phyloP scores from a whole-genome alignment of 768 basidiomycete species.

The Crucibulum laeve region DNA sequence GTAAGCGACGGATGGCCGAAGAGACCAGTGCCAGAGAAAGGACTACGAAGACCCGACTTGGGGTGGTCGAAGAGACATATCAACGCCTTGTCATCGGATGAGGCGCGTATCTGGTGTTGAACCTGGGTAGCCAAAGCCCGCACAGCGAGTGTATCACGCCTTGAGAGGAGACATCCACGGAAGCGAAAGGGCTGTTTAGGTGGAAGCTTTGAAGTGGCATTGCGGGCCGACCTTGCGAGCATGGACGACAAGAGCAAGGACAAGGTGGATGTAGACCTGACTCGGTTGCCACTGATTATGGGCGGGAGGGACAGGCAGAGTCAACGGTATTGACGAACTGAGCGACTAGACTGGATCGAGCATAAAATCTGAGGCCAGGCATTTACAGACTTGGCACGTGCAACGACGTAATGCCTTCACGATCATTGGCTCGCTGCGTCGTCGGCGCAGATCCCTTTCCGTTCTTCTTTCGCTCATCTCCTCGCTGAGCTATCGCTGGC shows the following conservation, averaged over 20 bases:
- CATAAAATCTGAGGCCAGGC: too few relatives aligned
- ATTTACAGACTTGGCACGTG: too few relatives aligned
- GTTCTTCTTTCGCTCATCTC: too few relatives aligned
- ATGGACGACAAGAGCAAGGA: constrained; percentile 23
- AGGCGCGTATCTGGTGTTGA: constrained; percentile 49
- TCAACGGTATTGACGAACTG: too few relatives aligned
- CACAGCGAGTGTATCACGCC: constrained; percentile 14
- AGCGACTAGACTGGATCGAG: too few relatives aligned
- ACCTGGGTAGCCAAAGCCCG: constrained; percentile 33
- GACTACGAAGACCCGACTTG: constrained; percentile 29
- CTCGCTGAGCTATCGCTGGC: too few relatives aligned
- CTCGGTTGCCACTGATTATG: too few relatives aligned
- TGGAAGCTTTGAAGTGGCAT: too few relatives aligned
- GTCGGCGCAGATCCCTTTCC: too few relatives aligned
- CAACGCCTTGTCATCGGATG: constrained; percentile 62
- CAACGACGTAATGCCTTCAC: too few relatives aligned
- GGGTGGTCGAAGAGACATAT: constrained; percentile 73
- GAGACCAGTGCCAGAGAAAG: constrained; percentile 65
- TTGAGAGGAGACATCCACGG: constrained; percentile 36
- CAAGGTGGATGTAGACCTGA: constrained; percentile 1
- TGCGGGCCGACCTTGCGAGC: constrained; percentile 37
- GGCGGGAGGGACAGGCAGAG: too few relatives aligned
- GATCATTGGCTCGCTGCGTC: too few relatives aligned
- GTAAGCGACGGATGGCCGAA: constrained; percentile 78
- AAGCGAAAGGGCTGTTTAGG: constrained; percentile 34